phyloP scores from a whole-genome alignment of 108 stramenopile species.

The Skeletonema marinoi region DNA sequence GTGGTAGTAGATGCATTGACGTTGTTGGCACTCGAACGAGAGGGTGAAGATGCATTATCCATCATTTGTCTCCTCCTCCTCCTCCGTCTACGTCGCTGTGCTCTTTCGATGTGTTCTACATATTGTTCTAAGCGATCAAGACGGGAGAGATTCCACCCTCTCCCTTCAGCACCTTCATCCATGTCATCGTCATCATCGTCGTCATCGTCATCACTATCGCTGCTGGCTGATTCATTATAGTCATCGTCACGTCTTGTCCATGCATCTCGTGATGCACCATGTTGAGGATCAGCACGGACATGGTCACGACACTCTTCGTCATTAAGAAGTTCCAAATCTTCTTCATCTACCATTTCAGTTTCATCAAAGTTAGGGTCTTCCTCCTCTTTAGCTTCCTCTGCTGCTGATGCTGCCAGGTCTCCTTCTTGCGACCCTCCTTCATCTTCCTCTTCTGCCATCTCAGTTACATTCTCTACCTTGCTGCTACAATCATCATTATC shows the following conservation, averaged over 20 bases:
- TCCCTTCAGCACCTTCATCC: neutral
- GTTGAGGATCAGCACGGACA: too few relatives aligned
- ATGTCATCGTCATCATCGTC: neutral
- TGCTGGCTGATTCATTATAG: slow-evolving; percentile 3
- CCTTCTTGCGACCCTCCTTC: neutral
- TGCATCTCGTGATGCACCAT: too few relatives aligned
- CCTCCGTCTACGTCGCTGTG: neutral
- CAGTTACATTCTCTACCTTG: slow-evolving; percentile 19
- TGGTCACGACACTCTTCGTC: neutral
- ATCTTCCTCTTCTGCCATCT: neutral
- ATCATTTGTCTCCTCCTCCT: neutral
- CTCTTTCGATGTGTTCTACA: slow-evolving; percentile 2
- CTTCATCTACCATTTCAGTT: slow-evolving; percentile 6
- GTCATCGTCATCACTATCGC: neutral
- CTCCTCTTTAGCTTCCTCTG: slow-evolving; percentile 7
- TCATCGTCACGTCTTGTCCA: neutral
- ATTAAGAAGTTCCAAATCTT: slow-evolving; percentile 8
- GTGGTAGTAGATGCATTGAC: neutral
- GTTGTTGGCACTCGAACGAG: neutral
- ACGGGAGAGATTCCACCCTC: slow-evolving; percentile 8
- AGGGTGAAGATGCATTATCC: neutral
- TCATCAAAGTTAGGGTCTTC: neutral
- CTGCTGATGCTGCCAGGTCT: neutral
- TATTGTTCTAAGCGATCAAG: neutral
- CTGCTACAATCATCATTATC: slow-evolving; percentile 35